Percentiles rank a stretch among this genome's conserved stretches.
phyloP scores from a whole-genome alignment of 306 rosid genomes.

The Echinosophora koreensis region DNA sequence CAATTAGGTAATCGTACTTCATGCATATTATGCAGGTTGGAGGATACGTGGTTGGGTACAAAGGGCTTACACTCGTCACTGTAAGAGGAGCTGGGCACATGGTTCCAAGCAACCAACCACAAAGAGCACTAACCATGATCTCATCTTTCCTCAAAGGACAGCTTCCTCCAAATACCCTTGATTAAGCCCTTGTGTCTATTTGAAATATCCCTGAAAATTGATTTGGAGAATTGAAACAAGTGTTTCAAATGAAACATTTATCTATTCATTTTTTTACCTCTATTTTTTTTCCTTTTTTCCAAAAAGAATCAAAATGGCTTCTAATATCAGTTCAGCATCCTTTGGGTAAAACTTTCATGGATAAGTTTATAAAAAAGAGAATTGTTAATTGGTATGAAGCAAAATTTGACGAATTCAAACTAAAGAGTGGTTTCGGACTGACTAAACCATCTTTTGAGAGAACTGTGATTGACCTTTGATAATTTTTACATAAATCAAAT shows the following conservation, averaged over 20 bases:
- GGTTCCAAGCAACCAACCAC: slow-evolving; percentile 72
- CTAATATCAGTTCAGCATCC: neutral
- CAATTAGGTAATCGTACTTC: neutral
- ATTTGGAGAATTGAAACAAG: neutral
- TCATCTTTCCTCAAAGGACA: slow-evolving; percentile 52
- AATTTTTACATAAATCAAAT: too few species aligned
- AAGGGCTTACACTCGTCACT: slow-evolving; percentile 59
- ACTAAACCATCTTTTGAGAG: too few species aligned
- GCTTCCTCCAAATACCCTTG: slow-evolving; percentile 48
- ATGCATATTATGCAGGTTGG: slow-evolving; percentile 59
- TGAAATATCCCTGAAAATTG: neutral
- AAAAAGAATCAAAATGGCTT: neutral
- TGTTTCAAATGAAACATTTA: slow-evolving; percentile 20
- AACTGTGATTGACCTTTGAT: too few species aligned
- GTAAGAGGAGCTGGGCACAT: slow-evolving; percentile 73
- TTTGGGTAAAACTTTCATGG: too few species aligned
- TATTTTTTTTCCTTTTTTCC: neutral
- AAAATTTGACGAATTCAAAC: too few species aligned
- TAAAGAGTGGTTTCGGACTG: too few species aligned
- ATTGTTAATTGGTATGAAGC: too few species aligned
- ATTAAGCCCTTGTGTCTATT: slow-evolving; percentile 1
- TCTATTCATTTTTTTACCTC: slow-evolving; percentile 3
- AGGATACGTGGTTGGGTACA: slow-evolving; percentile 67
- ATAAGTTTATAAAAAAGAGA: too few species aligned
- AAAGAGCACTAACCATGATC: slow-evolving; percentile 61